A percentile compares a stretch with the other conserved stretches of the same genome.
Conservation (phyloP, 73 alveolate species). For the Paramecium pentaurelia region DNA sequence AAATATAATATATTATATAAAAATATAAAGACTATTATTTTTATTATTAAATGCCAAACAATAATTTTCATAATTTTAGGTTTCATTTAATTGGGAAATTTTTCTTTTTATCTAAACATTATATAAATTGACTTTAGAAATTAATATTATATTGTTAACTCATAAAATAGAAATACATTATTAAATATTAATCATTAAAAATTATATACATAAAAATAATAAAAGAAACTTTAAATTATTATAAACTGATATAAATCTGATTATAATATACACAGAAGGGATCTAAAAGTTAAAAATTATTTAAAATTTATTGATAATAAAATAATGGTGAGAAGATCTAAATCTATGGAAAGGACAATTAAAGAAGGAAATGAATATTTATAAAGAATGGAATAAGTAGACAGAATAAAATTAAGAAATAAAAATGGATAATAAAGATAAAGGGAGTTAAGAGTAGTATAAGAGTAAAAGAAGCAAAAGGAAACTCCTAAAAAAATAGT, state of each 20-base stretch:
- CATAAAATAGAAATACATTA: too few relatives aligned
- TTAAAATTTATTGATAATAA: background rate
- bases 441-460: background rate
- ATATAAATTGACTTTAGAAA: too few relatives aligned
- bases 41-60: background rate
- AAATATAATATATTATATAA: background rate
- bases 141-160: too few relatives aligned
- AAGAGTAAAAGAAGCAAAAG: background rate
- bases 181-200: too few relatives aligned
- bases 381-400: background rate
- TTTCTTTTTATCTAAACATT: too few relatives aligned
- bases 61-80: too few relatives aligned
- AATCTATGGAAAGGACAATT: conserved; percentile 9
- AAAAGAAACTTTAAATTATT: too few relatives aligned
- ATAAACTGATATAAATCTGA: background rate
- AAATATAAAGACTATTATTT: background rate
- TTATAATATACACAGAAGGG: background rate
- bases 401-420: background rate
- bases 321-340: conserved; percentile 17
- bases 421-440: background rate
- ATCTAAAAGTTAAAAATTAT: background rate
- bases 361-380: background rate
- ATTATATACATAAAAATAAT: too few relatives aligned
- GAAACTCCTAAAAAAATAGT: background rate
- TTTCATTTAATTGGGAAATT: too few relatives aligned